Evolutionary conservation across 2,329 filamentous ascomycete genomes (phyloP).

Genomic region (Neofusicoccum umdonicola): DNA sequence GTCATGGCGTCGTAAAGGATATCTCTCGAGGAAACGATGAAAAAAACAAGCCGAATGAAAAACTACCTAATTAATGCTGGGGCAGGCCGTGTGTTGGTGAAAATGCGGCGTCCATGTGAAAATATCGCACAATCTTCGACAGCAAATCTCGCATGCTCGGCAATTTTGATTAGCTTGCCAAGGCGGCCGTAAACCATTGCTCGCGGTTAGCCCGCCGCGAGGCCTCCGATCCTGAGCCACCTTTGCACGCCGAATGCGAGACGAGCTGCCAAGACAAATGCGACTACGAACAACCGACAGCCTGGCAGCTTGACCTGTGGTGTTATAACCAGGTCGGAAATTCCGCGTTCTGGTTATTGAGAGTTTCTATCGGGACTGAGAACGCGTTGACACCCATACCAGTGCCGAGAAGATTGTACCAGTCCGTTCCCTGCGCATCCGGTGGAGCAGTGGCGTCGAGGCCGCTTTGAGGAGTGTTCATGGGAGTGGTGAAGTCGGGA

Average conservation of each 20-base stretch:
- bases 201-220: slow-evolving; percentile 1
- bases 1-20: slow-evolving; percentile 33
- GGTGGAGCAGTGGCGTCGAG: slow-evolving; percentile 12
- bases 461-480: neutral
- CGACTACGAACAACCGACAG: neutral
- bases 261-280: neutral
- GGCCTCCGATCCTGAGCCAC: neutral
- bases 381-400: slow-evolving; percentile 14
- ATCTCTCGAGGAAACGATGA: slow-evolving; percentile 15
- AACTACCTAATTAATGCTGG: slow-evolving; percentile 17
- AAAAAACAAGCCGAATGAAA: slow-evolving; percentile 10
- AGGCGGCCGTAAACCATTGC: slow-evolving; percentile 9
- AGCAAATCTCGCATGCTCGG: slow-evolving; percentile 11
- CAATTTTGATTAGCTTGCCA: slow-evolving; percentile 10
- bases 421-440: slow-evolving; percentile 26
- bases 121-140: slow-evolving; percentile 9
- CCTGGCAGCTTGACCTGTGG: slow-evolving; percentile 19
- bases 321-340: slow-evolving; percentile 31
- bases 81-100: neutral
- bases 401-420: slow-evolving; percentile 21
- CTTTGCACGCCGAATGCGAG: neutral
- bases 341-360: slow-evolving; percentile 25
- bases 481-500: neutral
- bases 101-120: slow-evolving; percentile 4
- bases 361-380: slow-evolving; percentile 1